These are phyloP conservation scores for Colletotrichum australisinense DNA, from an alignment of 2,329 filamentous ascomycete genomes.

Conservation along the genomic window DNA sequence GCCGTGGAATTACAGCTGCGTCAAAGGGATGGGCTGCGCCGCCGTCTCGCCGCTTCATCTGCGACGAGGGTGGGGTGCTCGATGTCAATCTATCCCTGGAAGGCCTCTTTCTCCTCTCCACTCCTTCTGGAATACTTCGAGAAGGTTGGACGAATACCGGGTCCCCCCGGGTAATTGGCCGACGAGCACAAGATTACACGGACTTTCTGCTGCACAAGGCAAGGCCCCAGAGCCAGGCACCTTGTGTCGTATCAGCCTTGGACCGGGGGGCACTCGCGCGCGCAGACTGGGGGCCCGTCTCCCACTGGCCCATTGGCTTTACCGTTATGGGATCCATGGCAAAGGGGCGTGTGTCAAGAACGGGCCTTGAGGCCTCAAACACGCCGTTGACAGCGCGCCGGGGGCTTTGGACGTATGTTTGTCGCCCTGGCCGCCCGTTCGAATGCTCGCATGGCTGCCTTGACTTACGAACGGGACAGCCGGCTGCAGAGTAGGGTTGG, in stretches of 20 bases:
- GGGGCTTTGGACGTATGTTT: constrained; percentile 8
- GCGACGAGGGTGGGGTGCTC: constrained; percentile 28
- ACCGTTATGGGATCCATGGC: not conserved
- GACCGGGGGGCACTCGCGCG: constrained; percentile 13
- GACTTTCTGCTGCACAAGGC: constrained; percentile 29
- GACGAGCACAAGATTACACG: constrained; percentile 32
- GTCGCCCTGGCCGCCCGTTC: constrained; percentile 29
- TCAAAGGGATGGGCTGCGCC: constrained; percentile 31
- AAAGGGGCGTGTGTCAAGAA: not conserved
- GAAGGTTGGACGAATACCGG: constrained; percentile 28
- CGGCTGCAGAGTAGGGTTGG: not conserved
- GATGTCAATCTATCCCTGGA: constrained; percentile 25
- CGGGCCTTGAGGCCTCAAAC: not conserved
- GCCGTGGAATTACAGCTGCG: constrained; percentile 24
- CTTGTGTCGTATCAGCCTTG: constrained; percentile 35
- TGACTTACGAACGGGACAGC: constrained; percentile 14
- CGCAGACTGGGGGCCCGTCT: not conserved
- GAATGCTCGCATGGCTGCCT: constrained; percentile 19
- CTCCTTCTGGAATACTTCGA: constrained; percentile 35
- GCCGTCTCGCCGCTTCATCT: constrained; percentile 33
- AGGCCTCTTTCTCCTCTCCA: not conserved
- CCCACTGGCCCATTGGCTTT: not conserved
- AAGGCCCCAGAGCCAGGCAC: constrained; percentile 12
- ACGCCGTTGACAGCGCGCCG: not conserved
- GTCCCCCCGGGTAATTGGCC: constrained; percentile 19